phyloP scores from a whole-genome alignment of 1,284 basidiomycete species.

The Ustilago trichophora region DNA sequence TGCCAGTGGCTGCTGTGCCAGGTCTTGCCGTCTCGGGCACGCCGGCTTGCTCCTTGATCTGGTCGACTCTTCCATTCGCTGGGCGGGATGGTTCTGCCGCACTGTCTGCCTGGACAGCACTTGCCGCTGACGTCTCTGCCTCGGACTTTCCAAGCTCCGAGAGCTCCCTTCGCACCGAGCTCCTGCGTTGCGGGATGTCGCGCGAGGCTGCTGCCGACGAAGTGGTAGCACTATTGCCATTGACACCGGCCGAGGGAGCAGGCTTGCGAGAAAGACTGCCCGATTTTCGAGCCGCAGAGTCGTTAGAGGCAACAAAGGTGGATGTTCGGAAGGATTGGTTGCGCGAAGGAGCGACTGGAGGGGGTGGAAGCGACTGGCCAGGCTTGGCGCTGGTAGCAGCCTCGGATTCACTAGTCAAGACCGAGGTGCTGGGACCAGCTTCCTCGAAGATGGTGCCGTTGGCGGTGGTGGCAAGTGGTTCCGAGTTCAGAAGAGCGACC shows the following conservation, averaged over 20 bases:
- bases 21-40: not conserved
- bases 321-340: slow-evolving; percentile 49
- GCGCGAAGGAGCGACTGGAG: slow-evolving; percentile 27
- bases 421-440: slow-evolving; percentile 17
- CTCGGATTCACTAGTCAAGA: not conserved
- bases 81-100: not conserved
- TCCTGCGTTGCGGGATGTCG: slow-evolving; percentile 39
- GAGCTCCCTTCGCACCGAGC: slow-evolving; percentile 30
- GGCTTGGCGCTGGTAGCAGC: slow-evolving; percentile 1
- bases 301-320: slow-evolving; percentile 21
- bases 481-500: slow-evolving; percentile 25
- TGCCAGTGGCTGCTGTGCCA: slow-evolving; percentile 8
- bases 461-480: slow-evolving; percentile 16
- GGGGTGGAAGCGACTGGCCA: slow-evolving; percentile 15
- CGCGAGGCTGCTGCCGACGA: slow-evolving; percentile 6
- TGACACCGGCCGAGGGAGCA: slow-evolving; percentile 3
- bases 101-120: not conserved
- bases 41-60: slow-evolving; percentile 30
- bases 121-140: not conserved
- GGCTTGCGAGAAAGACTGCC: slow-evolving; percentile 32
- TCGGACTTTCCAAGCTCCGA: slow-evolving; percentile 1
- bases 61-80: slow-evolving; percentile 25
- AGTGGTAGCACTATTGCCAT: not conserved
- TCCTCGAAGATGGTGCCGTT: slow-evolving; percentile 47
- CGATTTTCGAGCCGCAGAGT: slow-evolving; percentile 9